phyloP scores from a whole-genome alignment of 371 early-diverging fungal species.

The Zychaea mexicana region DNA sequence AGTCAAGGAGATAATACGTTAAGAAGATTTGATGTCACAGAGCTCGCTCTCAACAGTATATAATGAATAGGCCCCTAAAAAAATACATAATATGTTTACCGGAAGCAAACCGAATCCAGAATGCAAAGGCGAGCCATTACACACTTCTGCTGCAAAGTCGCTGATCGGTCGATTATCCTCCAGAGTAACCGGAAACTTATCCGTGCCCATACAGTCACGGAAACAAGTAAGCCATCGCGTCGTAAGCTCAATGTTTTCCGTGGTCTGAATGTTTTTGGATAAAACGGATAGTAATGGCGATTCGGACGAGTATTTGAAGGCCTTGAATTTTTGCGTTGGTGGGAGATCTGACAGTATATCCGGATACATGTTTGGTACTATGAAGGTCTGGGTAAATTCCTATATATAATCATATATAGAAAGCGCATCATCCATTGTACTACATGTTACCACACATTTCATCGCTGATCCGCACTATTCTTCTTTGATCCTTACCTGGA shows the following conservation, averaged over 20 bases:
- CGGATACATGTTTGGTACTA: background rate
- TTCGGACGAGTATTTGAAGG: background rate
- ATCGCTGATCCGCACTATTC: background rate
- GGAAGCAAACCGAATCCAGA: conserved; percentile 24
- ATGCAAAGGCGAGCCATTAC: conserved; percentile 24
- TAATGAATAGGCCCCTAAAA: too few relatives aligned
- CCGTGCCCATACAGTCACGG: conserved; percentile 33
- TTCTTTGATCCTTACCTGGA: background rate
- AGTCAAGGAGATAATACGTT: background rate
- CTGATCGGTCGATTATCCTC: conserved; percentile 17
- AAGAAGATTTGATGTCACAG: too few relatives aligned
- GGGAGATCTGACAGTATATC: background rate
- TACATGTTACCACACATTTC: too few relatives aligned
- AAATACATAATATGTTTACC: background rate
- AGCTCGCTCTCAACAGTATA: too few relatives aligned
- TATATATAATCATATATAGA: background rate
- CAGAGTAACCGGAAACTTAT: conserved; percentile 20
- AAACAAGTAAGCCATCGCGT: conserved; percentile 40
- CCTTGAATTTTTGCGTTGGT: background rate
- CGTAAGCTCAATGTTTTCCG: conserved; percentile 20
- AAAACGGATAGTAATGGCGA: background rate
- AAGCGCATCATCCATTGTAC: too few relatives aligned
- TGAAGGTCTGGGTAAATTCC: background rate
- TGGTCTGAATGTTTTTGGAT: background rate
- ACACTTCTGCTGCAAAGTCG: conserved; percentile 27